Base-by-base conservation (phyloP, 169 alveolate species). In the Eimeria necatrix region DNA sequence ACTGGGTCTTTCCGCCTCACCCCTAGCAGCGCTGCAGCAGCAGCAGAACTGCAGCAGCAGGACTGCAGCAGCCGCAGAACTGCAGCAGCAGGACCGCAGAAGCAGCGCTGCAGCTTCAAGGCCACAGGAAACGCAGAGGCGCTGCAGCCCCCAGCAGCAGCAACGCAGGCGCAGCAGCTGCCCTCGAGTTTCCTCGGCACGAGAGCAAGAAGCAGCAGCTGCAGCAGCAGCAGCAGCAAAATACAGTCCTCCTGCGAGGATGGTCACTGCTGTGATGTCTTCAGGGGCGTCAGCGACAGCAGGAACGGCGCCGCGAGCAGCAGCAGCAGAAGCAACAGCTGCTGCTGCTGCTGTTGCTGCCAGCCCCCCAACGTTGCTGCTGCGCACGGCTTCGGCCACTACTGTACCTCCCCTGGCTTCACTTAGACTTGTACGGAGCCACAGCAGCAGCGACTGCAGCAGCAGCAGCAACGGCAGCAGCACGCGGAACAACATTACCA, bases 401-500 rank as follows among this genome's bases (percentile, higher is more conserved):
- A 48, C 83, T 71, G 83, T 71, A 48, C 52, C 83, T 0, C 49
- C 83, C 20, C 6, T 71, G 7, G 49, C 52, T 71, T 24, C 83
- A 5, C 22, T 61, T n/a, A n/a, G 74, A 61, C 78, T 24, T 0
- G 46, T 68, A n/a, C 78, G 14, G n/a, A 10, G 22, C n/a, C 46
- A 14, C n/a, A 16, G 32, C n/a, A 68, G 46, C 32, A n/a, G 9
- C 78, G 32, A 24, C 78, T 14, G 78, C 78, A 24, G 14, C 78
- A 68, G 46, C 78, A 71, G 83, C 83, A 71, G 74, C 74, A 61
- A 7, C 74, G 22, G 74, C 74, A 61, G 74, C 74, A 61, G 74
- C 74, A 61, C 9, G 41, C 18, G n/a, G 9, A 61, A 16, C 74
- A 16, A 48, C 46, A 48, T 4, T 20, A 4, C 7, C 83, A 71